A percentile compares a stretch with the other conserved stretches of the same genome.
These are phyloP conservation scores for Pugionium dolabratum DNA, from an alignment of 345 rosid genomes.

Conservation along the genomic window DNA sequence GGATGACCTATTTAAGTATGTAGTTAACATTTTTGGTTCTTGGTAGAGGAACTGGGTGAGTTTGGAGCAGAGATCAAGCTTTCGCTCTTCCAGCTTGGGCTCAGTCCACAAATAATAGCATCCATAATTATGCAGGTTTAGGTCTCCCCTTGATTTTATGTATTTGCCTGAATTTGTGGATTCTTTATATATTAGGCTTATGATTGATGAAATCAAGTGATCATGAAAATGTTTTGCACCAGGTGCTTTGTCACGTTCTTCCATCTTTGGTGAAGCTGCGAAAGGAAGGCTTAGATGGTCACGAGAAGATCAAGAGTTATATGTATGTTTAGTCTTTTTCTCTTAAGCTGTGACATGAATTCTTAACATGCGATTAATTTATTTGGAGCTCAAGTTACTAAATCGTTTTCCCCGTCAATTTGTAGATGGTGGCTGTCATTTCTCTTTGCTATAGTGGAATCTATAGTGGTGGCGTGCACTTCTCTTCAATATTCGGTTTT, in stretches of 20 bases:
- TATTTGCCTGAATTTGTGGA: conserved; percentile 5
- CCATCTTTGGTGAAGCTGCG: conserved; percentile 91
- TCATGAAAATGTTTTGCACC: conserved; percentile 20
- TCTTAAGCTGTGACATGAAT: conserved; percentile 70
- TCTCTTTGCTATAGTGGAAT: conserved; percentile 84
- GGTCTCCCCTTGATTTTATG: conserved; percentile 15
- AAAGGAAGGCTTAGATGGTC: conserved; percentile 96
- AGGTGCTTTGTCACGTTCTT: conserved; percentile 89
- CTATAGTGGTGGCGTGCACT: conserved; percentile 69
- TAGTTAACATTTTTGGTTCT: conserved; percentile 16
- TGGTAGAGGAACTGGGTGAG: conserved; percentile 85
- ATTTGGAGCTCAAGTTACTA: conserved; percentile 28
- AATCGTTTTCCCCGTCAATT: conserved; percentile 3
- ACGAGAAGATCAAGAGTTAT: conserved; percentile 97
- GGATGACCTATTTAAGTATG: conserved; percentile 1
- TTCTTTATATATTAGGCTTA: conserved; percentile 1
- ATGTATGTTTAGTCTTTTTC: conserved; percentile 80
- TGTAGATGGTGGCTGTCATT: conserved; percentile 97
- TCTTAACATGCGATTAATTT: conserved; percentile 41
- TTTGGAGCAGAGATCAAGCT: conserved; percentile 77
- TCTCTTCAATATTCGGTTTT: conserved; percentile 85
- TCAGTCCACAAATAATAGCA: conserved; percentile 87
- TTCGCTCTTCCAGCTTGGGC: conserved; percentile 94
- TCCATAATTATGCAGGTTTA: conserved; percentile 89
- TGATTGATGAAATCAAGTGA: conserved; percentile 17